Percentiles rank a stretch among this genome's conserved stretches.
Evolutionary conservation across 179 eudicot genomes (phyloP).

Genomic region (Patellifolia procumbens): DNA sequence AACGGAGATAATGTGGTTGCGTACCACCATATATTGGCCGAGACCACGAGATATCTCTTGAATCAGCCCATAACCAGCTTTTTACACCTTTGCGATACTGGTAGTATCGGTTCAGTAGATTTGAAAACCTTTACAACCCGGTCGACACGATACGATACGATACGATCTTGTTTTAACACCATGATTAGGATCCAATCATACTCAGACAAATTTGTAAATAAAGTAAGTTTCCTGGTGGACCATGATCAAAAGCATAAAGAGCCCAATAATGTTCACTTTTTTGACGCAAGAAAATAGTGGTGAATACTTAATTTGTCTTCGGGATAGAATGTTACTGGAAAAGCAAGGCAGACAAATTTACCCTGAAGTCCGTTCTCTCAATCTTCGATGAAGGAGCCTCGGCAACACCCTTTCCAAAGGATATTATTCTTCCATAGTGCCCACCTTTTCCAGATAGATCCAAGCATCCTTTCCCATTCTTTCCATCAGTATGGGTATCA

Average conservation of each 20-base stretch:
- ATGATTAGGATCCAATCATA: no score
- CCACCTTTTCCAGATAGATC: constrained; percentile 32
- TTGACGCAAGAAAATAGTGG: neutral
- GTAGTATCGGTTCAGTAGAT: no score
- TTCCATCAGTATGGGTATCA: constrained; percentile 34
- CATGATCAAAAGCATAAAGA: neutral
- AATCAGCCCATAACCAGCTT: no score
- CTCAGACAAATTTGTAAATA: no score
- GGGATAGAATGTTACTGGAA: neutral
- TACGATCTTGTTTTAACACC: no score
- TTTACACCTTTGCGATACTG: no score
- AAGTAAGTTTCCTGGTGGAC: no score
- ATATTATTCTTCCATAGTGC: constrained; percentile 81
- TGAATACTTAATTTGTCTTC: neutral
- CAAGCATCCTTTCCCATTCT: constrained; percentile 35
- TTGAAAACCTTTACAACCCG: no score
- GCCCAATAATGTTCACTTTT: neutral
- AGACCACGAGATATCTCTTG: no score
- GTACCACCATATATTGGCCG: no score
- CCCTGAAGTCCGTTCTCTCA: constrained; percentile 75
- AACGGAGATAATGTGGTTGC: no score
- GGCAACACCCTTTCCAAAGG: constrained; percentile 87
- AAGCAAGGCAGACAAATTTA: constrained; percentile 31
- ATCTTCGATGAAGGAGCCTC: constrained; percentile 60
- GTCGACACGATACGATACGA: no score